Evolutionary conservation across 805 yeast species (phyloP).

Genomic region (Wickerhamiella kazuoi): DNA sequence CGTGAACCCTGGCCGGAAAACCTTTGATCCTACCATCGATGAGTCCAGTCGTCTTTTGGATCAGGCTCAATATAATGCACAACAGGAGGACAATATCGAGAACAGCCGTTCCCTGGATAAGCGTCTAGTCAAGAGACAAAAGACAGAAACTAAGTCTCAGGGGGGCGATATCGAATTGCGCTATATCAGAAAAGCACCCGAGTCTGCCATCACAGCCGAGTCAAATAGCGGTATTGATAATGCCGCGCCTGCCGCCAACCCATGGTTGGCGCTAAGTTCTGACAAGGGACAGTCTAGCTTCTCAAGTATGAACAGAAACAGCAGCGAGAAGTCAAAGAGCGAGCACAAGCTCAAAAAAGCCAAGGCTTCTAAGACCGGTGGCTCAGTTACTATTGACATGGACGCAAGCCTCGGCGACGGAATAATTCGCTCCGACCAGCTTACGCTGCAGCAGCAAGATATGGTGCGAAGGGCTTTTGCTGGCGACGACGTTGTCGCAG

Average conservation of each 20-base stretch:
- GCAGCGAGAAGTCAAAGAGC: constrained; percentile 2
- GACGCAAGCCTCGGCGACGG: constrained; percentile 11
- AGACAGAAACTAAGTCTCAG: not conserved
- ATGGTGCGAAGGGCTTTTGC: constrained; percentile 87
- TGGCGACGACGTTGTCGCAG: constrained; percentile 81
- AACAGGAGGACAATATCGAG: constrained; percentile 8
- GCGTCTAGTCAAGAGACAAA: constrained; percentile 2
- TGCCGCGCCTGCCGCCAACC: constrained; percentile 13
- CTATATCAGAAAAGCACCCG: not conserved
- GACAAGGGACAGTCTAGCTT: constrained; percentile 36
- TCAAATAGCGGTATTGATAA: too few species aligned
- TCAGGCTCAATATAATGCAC: constrained; percentile 7
- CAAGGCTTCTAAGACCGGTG: constrained; percentile 16
- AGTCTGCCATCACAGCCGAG: too few species aligned
- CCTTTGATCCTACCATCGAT: constrained; percentile 1
- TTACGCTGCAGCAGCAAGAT: constrained; percentile 27
- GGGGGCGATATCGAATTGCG: constrained; percentile 3
- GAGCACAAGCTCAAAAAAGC: constrained; percentile 20
- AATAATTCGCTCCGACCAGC: constrained; percentile 15
- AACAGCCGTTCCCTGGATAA: not conserved
- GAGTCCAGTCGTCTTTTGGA: not conserved
- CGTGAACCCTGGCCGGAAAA: constrained; percentile 33
- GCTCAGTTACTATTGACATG: constrained; percentile 9
- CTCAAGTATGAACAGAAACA: constrained; percentile 29
- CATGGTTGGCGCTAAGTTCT: constrained; percentile 21